Percentiles rank a stretch among this genome's conserved stretches.
Conservation (phyloP, 306 rosid genomes). For the Alnus glutinosa region DNA sequence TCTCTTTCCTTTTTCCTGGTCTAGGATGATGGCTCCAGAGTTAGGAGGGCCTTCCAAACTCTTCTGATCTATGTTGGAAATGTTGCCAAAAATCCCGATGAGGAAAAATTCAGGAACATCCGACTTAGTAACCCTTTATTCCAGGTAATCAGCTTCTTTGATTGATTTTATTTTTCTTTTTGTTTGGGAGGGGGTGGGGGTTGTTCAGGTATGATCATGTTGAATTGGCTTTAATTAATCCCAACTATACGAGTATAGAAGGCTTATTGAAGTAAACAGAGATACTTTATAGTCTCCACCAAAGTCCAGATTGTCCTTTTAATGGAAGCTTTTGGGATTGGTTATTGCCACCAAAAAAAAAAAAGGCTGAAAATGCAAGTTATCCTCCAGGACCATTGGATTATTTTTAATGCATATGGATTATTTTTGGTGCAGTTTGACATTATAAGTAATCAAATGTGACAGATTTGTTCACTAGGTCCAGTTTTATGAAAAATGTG, state of each 20-base stretch:
- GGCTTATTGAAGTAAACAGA: background rate
- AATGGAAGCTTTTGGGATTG: background rate
- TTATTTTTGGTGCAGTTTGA: background rate
- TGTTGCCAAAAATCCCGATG: constrained; percentile 76
- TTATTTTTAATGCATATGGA: background rate
- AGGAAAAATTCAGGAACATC: constrained; percentile 81
- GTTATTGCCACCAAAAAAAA: background rate
- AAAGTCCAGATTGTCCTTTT: background rate
- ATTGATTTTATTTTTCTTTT: background rate
- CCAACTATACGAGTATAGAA: background rate
- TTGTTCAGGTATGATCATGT: background rate
- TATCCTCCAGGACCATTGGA: background rate
- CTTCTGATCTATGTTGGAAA: constrained; percentile 74
- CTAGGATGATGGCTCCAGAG: constrained; percentile 75
- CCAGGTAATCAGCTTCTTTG: constrained; percentile 50
- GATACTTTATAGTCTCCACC: background rate
- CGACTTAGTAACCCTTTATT: constrained; percentile 67
- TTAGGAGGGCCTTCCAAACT: constrained; percentile 72
- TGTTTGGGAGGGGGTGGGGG: background rate
- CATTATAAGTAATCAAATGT: background rate
- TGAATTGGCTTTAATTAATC: background rate
- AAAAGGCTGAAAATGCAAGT: background rate
- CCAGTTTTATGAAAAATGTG: background rate
- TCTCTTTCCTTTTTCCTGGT: constrained; percentile 24
- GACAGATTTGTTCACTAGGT: background rate